Conservation (phyloP, 345 rosid species). For the Hibiscus syriacus region DNA sequence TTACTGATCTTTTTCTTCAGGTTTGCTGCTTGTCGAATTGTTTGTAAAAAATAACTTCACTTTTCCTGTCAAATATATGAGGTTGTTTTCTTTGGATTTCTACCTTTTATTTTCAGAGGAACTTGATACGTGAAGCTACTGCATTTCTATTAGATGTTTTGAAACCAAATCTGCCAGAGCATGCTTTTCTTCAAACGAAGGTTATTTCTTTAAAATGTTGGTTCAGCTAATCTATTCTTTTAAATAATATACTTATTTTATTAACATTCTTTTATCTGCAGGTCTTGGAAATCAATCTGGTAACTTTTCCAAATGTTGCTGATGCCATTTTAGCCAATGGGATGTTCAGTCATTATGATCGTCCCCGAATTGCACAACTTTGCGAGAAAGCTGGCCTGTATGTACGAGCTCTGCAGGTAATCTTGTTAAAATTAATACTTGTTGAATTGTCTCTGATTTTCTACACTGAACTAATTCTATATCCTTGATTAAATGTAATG, state of each 20-base stretch:
- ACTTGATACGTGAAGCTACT: slow-evolving; percentile 95
- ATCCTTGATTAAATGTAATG: neutral
- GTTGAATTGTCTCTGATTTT: neutral
- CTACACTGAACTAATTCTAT: neutral
- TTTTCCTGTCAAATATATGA: neutral
- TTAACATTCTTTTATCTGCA: slow-evolving; percentile 23
- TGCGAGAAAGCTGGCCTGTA: slow-evolving; percentile 99
- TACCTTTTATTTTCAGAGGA: slow-evolving; percentile 47
- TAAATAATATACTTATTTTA: neutral
- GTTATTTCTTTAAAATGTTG: slow-evolving; percentile 24
- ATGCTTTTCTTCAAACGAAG: slow-evolving; percentile 87
- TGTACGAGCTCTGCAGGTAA: slow-evolving; percentile 84
- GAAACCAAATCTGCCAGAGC: slow-evolving; percentile 94
- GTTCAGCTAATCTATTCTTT: neutral
- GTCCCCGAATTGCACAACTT: slow-evolving; percentile 93
- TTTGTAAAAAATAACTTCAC: neutral
- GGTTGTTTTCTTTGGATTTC: neutral
- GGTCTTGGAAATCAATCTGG: slow-evolving; percentile 98
- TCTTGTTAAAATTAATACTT: slow-evolving; percentile 1
- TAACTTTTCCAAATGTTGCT: slow-evolving; percentile 96
- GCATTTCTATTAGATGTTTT: slow-evolving; percentile 93
- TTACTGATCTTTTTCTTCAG: slow-evolving; percentile 99
- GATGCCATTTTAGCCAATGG: slow-evolving; percentile 96
- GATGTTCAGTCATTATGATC: slow-evolving; percentile 97
- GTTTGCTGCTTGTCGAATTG: slow-evolving; percentile 22